These are phyloP conservation scores for Madurella fahalii DNA, from an alignment of 2,329 filamentous ascomycete genomes.

Conservation along the genomic window DNA sequence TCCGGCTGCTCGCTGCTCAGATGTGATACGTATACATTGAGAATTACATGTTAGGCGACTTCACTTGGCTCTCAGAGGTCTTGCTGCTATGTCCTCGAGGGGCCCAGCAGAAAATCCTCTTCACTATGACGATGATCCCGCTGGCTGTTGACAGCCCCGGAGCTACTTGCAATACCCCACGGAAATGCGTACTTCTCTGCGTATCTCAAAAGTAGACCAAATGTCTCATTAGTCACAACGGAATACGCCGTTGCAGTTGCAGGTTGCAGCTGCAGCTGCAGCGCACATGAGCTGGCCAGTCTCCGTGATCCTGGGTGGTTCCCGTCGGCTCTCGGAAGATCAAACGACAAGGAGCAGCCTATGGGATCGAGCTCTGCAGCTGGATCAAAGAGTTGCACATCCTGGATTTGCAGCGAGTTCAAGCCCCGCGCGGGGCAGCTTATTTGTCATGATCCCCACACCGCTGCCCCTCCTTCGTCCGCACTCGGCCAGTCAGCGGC, in stretches of 20 bases:
- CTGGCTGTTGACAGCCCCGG: too few relatives aligned
- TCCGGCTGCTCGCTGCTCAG: background rate
- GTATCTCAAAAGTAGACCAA: too few relatives aligned
- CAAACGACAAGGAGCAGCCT: background rate
- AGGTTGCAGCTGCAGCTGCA: background rate
- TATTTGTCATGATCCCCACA: slow-evolving; percentile 16
- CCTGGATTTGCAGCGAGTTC: background rate
- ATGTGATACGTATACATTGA: too few relatives aligned
- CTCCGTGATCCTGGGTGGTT: background rate
- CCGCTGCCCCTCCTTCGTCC: slow-evolving; percentile 2
- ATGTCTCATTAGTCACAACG: background rate
- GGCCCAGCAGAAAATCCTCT: too few relatives aligned
- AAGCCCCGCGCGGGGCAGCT: background rate
- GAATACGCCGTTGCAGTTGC: too few relatives aligned
- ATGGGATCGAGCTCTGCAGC: background rate
- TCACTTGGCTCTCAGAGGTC: too few relatives aligned
- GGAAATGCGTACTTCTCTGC: too few relatives aligned
- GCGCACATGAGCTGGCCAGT: background rate
- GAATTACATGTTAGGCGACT: background rate
- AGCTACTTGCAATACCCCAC: too few relatives aligned
- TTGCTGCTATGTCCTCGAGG: too few relatives aligned
- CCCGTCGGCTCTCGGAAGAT: slow-evolving; percentile 2
- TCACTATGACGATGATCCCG: too few relatives aligned
- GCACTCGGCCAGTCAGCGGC: background rate
- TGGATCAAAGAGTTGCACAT: background rate